A percentile compares a stretch with the other conserved stretches of the same genome.
phyloP scores from a whole-genome alignment of 2,329 filamentous ascomycete genomes.

The Talaromyces verruculosus region DNA sequence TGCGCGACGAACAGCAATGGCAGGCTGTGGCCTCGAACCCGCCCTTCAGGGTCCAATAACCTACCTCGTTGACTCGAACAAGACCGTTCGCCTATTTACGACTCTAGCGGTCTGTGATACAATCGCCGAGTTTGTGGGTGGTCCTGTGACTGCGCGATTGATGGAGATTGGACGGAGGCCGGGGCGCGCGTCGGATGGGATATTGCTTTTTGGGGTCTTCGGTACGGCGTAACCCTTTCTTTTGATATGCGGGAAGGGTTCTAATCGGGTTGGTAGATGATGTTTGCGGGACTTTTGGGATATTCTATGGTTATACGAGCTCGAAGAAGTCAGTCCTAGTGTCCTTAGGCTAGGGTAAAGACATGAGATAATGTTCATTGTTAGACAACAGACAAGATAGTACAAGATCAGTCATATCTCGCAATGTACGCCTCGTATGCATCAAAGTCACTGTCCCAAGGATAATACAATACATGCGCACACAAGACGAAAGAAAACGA shows the following conservation, averaged over 20 bases:
- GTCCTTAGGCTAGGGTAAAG: no score
- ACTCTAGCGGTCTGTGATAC: not conserved
- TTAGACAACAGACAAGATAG: not conserved
- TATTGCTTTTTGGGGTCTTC: not conserved
- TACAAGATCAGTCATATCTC: slow-evolving; percentile 1
- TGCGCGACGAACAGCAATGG: not conserved
- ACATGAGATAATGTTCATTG: not conserved
- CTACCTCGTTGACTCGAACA: not conserved
- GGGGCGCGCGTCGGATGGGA: not conserved
- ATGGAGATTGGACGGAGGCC: not conserved
- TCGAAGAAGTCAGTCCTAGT: not conserved
- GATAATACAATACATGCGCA: slow-evolving; percentile 6
- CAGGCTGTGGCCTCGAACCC: not conserved
- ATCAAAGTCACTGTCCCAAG: not conserved
- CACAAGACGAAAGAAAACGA: not conserved
- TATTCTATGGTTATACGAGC: not conserved
- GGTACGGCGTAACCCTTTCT: not conserved
- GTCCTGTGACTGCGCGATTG: not conserved
- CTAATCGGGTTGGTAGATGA: not conserved
- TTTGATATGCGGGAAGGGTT: not conserved
- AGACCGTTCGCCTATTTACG: not conserved
- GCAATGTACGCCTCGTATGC: slow-evolving; percentile 8
- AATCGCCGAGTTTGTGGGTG: not conserved
- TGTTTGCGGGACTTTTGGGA: not conserved
- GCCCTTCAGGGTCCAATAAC: not conserved